Percentiles rank a stretch among this genome's conserved stretches.
Conservation (phyloP, 345 rosid species). For the Lepidium africanum region DNA sequence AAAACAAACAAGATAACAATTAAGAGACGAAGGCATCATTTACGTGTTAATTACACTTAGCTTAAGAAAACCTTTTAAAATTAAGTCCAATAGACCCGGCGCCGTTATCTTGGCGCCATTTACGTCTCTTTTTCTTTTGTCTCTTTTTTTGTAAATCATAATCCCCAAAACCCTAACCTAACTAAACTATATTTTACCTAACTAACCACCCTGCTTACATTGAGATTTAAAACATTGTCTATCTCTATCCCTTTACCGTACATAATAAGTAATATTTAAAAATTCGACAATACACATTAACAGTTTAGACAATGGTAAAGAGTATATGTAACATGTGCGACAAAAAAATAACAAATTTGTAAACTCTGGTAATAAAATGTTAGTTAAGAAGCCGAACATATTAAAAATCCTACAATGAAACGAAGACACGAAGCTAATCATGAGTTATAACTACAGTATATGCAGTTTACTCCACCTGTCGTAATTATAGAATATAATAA, state of each 20-base stretch:
- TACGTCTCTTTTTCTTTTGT: conserved; percentile 3
- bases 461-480: background rate
- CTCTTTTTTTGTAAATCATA: conserved; percentile 10
- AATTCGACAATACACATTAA: background rate
- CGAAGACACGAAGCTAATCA: background rate
- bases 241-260: background rate
- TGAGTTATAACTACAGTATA: background rate
- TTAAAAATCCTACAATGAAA: background rate
- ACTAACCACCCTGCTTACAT: background rate
- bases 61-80: background rate
- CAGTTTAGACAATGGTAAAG: background rate
- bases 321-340: no score
- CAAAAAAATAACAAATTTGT: background rate
- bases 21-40: background rate
- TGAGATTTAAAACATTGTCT: background rate
- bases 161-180: conserved; percentile 23
- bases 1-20: background rate
- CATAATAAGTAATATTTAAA: background rate
- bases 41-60: conserved; percentile 3
- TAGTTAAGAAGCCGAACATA: background rate
- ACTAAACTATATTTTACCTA: conserved; percentile 12
- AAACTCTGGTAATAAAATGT: background rate
- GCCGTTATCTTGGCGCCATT: conserved; percentile 31
- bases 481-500: background rate
- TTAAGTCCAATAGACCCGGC: background rate